phyloP scores from a whole-genome alignment of 1,284 basidiomycete species.

The Malassezia brasiliensis region DNA sequence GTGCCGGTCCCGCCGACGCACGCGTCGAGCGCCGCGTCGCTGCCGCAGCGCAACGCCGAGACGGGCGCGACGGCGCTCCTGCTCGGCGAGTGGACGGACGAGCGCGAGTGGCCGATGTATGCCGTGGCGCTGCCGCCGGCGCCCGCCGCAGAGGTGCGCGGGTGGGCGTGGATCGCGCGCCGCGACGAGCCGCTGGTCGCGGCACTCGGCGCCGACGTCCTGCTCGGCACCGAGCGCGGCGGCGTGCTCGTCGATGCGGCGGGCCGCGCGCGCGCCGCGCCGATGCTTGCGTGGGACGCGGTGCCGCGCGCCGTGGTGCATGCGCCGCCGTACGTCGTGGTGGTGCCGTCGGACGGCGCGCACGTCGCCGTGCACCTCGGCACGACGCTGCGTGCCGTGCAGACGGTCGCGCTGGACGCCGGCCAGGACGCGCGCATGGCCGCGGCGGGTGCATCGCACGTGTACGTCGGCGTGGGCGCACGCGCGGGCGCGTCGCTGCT shows the following conservation, averaged over 20 bases:
- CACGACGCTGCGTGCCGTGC: slow-evolving; percentile 51
- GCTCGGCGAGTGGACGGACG: slow-evolving; percentile 5
- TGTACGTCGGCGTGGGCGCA: background rate
- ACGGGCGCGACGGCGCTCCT: slow-evolving; percentile 1
- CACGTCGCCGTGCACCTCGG: background rate
- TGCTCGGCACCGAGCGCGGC: background rate
- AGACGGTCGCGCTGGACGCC: slow-evolving; percentile 3
- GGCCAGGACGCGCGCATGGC: slow-evolving; percentile 24
- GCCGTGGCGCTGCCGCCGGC: background rate
- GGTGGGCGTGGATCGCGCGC: slow-evolving; percentile 6
- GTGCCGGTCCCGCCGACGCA: background rate
- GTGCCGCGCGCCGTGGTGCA: slow-evolving; percentile 56
- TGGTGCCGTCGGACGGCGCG: background rate
- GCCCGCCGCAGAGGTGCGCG: background rate
- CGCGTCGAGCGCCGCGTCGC: slow-evolving; percentile 7
- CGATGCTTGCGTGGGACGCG: slow-evolving; percentile 7
- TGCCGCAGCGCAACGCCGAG: slow-evolving; percentile 2
- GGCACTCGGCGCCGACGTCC: background rate
- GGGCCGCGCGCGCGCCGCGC: background rate
- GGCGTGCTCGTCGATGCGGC: slow-evolving; percentile 5
- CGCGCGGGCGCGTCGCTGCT: slow-evolving; percentile 61
- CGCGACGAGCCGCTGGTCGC: background rate
- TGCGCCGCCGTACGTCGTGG: slow-evolving; percentile 30
- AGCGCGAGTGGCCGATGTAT: slow-evolving; percentile 8
- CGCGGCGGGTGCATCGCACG: slow-evolving; percentile 22